phyloP scores from a whole-genome alignment of 768 basidiomycete species.

The Cystobasidium onofrii region DNA sequence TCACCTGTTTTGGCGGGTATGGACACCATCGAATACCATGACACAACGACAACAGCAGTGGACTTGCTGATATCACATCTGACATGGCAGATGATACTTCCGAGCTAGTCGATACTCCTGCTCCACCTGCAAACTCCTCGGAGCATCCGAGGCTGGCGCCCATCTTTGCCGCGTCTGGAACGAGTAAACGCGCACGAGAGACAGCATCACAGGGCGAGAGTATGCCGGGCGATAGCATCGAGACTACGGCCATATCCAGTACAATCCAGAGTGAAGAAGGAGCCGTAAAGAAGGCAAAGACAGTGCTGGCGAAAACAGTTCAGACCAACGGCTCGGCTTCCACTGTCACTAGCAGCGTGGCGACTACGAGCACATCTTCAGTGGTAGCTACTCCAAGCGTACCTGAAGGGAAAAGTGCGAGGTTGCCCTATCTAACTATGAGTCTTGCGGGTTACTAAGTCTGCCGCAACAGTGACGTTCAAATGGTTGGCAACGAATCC shows the following conservation, averaged over 20 bases:
- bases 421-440: not conserved
- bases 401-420: not conserved
- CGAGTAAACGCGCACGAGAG: slow-evolving; percentile 1
- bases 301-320: too few species aligned
- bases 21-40: not conserved
- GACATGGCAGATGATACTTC: not conserved
- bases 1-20: not conserved
- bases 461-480: not conserved
- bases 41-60: not conserved
- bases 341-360: not conserved
- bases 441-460: not conserved
- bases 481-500: slow-evolving; percentile 3
- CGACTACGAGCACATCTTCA: not conserved
- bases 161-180: not conserved
- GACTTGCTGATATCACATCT: not conserved
- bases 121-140: not conserved
- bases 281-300: not conserved
- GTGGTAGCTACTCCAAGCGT: not conserved
- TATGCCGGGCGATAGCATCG: not conserved
- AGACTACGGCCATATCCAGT: not conserved
- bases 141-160: slow-evolving; percentile 2
- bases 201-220: not conserved
- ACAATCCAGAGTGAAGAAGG: not conserved
- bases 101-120: not conserved
- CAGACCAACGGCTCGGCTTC: too few species aligned